Evolutionary conservation across 2,329 filamentous ascomycete genomes (phyloP).

Genomic region (Colletotrichum theobromicola): DNA sequence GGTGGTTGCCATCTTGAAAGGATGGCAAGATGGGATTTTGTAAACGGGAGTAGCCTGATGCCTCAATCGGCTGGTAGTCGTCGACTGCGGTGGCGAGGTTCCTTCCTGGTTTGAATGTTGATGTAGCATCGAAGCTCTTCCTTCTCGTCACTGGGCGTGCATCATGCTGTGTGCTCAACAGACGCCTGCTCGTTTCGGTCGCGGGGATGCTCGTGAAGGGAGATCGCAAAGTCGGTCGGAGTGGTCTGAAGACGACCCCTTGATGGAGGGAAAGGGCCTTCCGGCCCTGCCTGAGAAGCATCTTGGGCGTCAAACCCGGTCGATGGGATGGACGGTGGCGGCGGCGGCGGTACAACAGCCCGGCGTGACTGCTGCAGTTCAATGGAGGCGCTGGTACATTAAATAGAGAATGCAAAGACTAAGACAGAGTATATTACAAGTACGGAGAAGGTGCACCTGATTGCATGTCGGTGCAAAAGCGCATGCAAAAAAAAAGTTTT

Average conservation of each 20-base stretch:
- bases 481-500: not conserved
- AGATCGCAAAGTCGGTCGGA: not conserved
- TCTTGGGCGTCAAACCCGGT: not conserved
- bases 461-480: not conserved
- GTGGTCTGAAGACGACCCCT: constrained; percentile 4
- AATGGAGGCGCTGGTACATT: not conserved
- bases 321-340: not conserved
- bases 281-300: constrained; percentile 20
- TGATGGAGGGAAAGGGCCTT: constrained; percentile 19
- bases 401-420: constrained; percentile 7
- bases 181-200: not conserved
- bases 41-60: not conserved
- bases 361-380: not conserved
- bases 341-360: not conserved
- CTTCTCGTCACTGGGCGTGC: not conserved
- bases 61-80: constrained; percentile 30
- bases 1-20: not conserved
- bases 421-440: constrained; percentile 13
- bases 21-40: not conserved
- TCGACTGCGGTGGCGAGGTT: constrained; percentile 47
- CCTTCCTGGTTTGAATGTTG: constrained; percentile 22
- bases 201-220: not conserved
- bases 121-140: constrained; percentile 1
- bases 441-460: constrained; percentile 3
- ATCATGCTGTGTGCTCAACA: constrained; percentile 10